Evolutionary conservation across 2,329 filamentous ascomycete genomes (phyloP).

Genomic region (Xylariaceae sp.): DNA sequence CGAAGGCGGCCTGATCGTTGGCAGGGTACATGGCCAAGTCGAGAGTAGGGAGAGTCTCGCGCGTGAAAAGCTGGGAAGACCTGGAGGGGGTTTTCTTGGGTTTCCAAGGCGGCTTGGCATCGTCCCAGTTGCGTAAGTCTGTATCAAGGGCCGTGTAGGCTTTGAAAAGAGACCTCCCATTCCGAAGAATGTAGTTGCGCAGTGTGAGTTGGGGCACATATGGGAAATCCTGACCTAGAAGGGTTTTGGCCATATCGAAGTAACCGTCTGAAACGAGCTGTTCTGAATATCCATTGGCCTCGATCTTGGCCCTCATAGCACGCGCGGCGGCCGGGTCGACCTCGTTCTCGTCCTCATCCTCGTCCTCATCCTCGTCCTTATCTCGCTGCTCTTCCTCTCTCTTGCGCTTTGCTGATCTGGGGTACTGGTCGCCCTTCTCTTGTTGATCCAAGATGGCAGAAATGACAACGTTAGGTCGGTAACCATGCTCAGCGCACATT

Average conservation of each 20-base stretch:
- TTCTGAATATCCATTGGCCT: constrained; percentile 4
- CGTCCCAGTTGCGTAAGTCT: constrained; percentile 15
- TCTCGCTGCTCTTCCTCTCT: constrained; percentile 16
- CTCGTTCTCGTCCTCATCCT: constrained; percentile 15
- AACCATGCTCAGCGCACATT: constrained; percentile 21
- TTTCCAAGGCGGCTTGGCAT: constrained; percentile 14
- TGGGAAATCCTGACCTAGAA: constrained; percentile 34
- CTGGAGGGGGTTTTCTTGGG: constrained; percentile 27
- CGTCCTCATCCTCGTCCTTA: constrained; percentile 15
- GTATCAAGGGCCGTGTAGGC: constrained; percentile 32
- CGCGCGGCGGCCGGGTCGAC: constrained; percentile 6
- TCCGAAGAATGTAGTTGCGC: constrained; percentile 15
- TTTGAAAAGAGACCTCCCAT: constrained; percentile 28
- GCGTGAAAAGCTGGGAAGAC: constrained; percentile 9
- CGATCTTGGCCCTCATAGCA: constrained; percentile 14
- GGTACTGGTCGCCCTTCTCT: constrained; percentile 36
- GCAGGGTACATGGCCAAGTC: constrained; percentile 11
- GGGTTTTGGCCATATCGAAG: constrained; percentile 11
- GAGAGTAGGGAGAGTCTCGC: constrained; percentile 12
- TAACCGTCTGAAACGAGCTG: constrained; percentile 10
- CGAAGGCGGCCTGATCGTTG: constrained; percentile 26
- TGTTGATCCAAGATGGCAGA: constrained; percentile 34
- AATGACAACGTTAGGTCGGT: constrained; percentile 30
- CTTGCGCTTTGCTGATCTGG: constrained; percentile 40
- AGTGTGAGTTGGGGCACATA: constrained; percentile 23